These are phyloP conservation scores for Sonneratia caseolaris DNA, from an alignment of 345 rosid genomes.

Conservation along the genomic window DNA sequence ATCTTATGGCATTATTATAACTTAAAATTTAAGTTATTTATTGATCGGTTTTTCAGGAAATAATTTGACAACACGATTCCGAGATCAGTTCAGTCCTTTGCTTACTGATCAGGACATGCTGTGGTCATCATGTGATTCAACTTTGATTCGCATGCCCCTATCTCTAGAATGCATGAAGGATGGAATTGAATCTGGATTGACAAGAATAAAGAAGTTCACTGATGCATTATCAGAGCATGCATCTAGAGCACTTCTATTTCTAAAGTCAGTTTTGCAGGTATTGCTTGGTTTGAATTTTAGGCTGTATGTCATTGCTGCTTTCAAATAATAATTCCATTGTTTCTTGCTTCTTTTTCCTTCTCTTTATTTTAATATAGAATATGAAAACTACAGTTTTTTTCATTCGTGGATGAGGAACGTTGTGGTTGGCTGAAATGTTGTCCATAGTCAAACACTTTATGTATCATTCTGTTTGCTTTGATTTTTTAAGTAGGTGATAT, in stretches of 20 bases:
- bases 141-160: conserved; percentile 86
- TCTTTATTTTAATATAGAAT: not conserved
- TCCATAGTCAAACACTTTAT: not conserved
- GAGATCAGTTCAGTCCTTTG: conserved; percentile 83
- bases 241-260: conserved; percentile 61
- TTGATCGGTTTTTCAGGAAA: conserved; percentile 46
- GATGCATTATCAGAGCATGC: conserved; percentile 67
- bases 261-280: conserved; percentile 85
- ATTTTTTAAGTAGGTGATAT: not conserved
- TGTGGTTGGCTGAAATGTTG: not conserved
- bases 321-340: not conserved
- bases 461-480: not conserved
- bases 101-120: conserved; percentile 59
- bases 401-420: not conserved
- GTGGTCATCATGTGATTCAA: conserved; percentile 62
- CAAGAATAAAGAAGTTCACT: conserved; percentile 50
- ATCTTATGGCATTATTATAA: not conserved
- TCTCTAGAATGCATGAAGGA: conserved; percentile 62
- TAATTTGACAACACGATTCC: conserved; percentile 65
- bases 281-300: conserved; percentile 1
- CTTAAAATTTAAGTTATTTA: conserved; percentile 2
- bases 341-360: not conserved
- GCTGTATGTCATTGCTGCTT: not conserved
- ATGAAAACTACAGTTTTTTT: not conserved
- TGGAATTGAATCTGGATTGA: conserved; percentile 64